These are phyloP conservation scores for Carpinus fangiana DNA, from an alignment of 306 rosid genomes.

Conservation along the genomic window DNA sequence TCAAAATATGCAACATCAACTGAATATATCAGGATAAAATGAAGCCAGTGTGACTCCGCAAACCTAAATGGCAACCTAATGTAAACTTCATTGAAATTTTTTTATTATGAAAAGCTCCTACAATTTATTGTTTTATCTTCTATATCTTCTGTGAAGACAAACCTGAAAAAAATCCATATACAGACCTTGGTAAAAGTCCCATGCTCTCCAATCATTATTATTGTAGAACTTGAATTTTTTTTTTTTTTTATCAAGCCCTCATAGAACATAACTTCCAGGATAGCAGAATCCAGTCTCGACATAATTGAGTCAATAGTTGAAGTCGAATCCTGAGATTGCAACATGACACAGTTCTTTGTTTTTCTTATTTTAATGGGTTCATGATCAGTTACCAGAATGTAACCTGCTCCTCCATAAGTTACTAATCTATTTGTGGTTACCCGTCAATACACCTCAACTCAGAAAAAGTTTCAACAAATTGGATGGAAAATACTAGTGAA, in stretches of 20 bases:
- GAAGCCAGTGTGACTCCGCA: conserved; percentile 13
- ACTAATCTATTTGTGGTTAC: background rate
- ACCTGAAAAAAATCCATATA: background rate
- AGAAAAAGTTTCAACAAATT: background rate
- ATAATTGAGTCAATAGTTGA: background rate
- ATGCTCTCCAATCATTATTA: background rate
- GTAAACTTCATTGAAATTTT: background rate
- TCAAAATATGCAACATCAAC: conserved; percentile 11
- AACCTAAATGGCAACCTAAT: background rate
- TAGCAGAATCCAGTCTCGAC: background rate
- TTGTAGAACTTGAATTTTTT: background rate
- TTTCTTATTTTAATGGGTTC: background rate
- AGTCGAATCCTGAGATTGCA: background rate
- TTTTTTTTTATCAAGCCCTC: background rate
- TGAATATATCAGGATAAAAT: background rate
- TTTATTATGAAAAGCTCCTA: background rate
- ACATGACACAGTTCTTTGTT: background rate
- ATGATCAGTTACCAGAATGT: background rate
- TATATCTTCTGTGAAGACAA: background rate
- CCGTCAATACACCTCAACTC: background rate
- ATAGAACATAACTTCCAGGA: background rate
- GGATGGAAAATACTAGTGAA: background rate
- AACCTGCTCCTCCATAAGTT: background rate
- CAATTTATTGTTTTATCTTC: background rate
- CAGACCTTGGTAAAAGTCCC: background rate